Percentiles rank a stretch among this genome's conserved stretches.
phyloP scores from a whole-genome alignment of 352 stramenopile genomes.

The Phytopythium cucurbitacearum region DNA sequence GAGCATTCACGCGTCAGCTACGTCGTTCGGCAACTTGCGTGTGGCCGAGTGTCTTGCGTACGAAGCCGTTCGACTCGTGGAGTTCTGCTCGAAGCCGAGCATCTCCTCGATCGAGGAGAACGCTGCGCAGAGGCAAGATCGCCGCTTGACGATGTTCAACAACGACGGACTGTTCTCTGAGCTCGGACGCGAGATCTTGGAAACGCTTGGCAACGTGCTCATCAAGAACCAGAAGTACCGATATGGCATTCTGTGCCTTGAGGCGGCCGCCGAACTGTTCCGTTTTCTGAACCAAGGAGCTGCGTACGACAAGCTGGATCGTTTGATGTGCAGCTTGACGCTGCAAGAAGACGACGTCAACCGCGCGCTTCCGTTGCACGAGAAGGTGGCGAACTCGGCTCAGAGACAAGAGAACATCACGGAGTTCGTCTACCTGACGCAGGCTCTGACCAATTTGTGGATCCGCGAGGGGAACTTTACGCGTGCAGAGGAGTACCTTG shows the following conservation, averaged over 20 bases:
- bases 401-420: constrained; percentile 79
- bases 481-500: constrained; percentile 61
- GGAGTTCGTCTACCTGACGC: constrained; percentile 82
- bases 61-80: constrained; percentile 69
- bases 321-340: constrained; percentile 67
- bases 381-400: constrained; percentile 67
- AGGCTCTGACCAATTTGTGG: constrained; percentile 77
- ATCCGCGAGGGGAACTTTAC: constrained; percentile 75
- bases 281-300: constrained; percentile 63
- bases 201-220: constrained; percentile 72
- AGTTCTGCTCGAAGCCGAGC: constrained; percentile 31
- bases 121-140: constrained; percentile 12
- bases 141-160: constrained; percentile 57
- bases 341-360: constrained; percentile 73
- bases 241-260: constrained; percentile 74
- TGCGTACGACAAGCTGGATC: constrained; percentile 76
- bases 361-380: constrained; percentile 67
- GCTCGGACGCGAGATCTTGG: constrained; percentile 62
- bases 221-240: constrained; percentile 87
- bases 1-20: constrained; percentile 41
- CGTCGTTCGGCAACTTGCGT: constrained; percentile 43
- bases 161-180: constrained; percentile 75
- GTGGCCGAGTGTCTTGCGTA: constrained; percentile 67
- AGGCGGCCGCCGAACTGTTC: constrained; percentile 61
- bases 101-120: constrained; percentile 9